Evolutionary conservation across 345 rosid species (phyloP), one percentile per base, ranked within the genome.

Genomic region (Gossypium bickii): DNA sequence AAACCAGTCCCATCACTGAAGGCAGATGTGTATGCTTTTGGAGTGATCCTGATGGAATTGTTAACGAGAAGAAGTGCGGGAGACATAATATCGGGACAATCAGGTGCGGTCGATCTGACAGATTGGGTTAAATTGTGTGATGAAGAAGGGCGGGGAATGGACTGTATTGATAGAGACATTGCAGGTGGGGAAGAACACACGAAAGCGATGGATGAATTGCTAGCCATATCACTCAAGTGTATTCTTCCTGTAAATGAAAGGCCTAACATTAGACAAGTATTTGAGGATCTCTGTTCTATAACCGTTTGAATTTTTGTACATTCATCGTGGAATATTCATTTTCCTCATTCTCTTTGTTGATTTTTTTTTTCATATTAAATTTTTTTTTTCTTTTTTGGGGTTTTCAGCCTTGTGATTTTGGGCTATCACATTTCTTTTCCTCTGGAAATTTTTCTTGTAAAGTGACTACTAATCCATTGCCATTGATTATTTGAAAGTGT

Each of bases 51-150:
- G 63, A 87, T 94, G 98, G 98, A 92, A 82, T 79, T 94, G 76
- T 79, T 94, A 74, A 94, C 97, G 4, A 83, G 95, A 83, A 85
- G 93, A 75, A 90, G 98, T 17, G 98, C 98, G 0, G 95, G 98
- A 18, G 98, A 94, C 81, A 94, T 94, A 78, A 92, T 94, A 74
- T 94, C 97, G 2, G 98, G 98, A 53, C 97, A 91, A 64, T 87
- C 97, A 2, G 97, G 98, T 66, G 98, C 97, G 0, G 97, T 94
- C 7, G 97, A 94, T 76, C 89, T 94, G 25, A 88, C 92, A 0
- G 97, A 92, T 74, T 94, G 98, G 98, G 93, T 94, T 52, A 78
- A 86, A 72, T 76, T 92, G 22, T 94, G 95, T 45, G 88, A 92
- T 78, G 87, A 87, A 79, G 98, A 92, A 87, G 98, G 97, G 22